Conservation (phyloP, 2,329 filamentous ascomycete genomes). For the Acrocalymma vagum region DNA sequence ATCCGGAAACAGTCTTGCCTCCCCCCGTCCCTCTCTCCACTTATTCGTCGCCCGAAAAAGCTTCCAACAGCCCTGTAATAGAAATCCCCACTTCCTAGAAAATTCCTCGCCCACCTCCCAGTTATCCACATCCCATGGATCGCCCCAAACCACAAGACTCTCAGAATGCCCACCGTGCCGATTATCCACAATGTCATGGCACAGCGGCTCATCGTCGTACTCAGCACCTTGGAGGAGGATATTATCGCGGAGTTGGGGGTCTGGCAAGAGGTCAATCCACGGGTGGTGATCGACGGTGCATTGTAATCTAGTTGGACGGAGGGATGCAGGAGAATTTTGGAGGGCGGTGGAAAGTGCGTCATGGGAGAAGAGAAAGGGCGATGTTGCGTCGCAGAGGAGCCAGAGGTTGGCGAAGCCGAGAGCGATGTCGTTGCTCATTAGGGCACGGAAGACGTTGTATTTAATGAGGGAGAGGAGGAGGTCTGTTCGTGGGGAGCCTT, state of each 20-base stretch:
- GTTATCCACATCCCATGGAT: conserved; percentile 9
- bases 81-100: conserved; percentile 15
- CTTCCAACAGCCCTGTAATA: conserved; percentile 2
- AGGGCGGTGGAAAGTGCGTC: conserved; percentile 9
- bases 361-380: conserved; percentile 13
- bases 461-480: conserved; percentile 48
- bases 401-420: conserved; percentile 21
- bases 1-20: too few species aligned
- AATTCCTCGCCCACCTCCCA: conserved; percentile 18
- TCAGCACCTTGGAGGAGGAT: conserved; percentile 45
- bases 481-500: too few species aligned
- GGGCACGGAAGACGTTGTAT: conserved; percentile 50
- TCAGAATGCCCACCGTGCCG: conserved; percentile 5
- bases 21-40: conserved; percentile 5
- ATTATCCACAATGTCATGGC: conserved; percentile 11
- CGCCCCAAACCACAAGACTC: conserved; percentile 20
- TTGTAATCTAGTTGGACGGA: conserved; percentile 61
- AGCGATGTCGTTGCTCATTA: conserved; percentile 41
- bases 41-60: conserved; percentile 7
- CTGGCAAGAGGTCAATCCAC: conserved; percentile 64
- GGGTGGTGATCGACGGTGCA: conserved; percentile 61
- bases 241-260: conserved; percentile 61
- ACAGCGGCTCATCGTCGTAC: conserved; percentile 10
- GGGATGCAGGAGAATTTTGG: conserved; percentile 31
- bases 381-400: conserved; percentile 2